A percentile compares a stretch with the other conserved stretches of the same genome.
Conservation (phyloP, 345 rosid genomes). For the Cardamine resedifolia region DNA sequence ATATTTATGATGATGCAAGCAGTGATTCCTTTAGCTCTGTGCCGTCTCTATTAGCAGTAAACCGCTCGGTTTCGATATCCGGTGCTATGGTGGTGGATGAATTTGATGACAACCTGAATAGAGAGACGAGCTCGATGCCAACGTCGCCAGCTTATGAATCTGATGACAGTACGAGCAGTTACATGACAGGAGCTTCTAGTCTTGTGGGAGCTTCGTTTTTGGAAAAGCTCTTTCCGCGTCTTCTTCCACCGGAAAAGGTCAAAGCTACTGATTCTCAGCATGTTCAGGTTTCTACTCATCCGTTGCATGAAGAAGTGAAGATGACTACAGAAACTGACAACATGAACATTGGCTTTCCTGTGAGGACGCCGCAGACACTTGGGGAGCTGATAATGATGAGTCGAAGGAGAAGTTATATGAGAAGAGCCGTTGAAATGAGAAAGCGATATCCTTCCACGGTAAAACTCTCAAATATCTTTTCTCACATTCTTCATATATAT, state of each 20-base stretch:
- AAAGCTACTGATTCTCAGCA: slow-evolving; percentile 17
- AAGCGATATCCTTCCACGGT: slow-evolving; percentile 59
- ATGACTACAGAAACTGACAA: slow-evolving; percentile 23
- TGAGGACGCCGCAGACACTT: slow-evolving; percentile 63
- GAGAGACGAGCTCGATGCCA: slow-evolving; percentile 36
- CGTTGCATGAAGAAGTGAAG: slow-evolving; percentile 32
- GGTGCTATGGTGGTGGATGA: slow-evolving; percentile 46
- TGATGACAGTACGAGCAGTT: slow-evolving; percentile 66
- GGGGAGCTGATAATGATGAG: slow-evolving; percentile 87
- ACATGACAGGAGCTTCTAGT: slow-evolving; percentile 61
- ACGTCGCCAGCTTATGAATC: slow-evolving; percentile 61
- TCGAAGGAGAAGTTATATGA: slow-evolving; percentile 65
- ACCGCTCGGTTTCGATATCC: slow-evolving; percentile 46
- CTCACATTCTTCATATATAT: slow-evolving; percentile 5
- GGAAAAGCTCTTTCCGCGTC: slow-evolving; percentile 82
- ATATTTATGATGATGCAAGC: slow-evolving; percentile 20
- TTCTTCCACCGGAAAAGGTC: slow-evolving; percentile 48
- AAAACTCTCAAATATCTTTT: slow-evolving; percentile 25
- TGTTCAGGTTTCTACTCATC: slow-evolving; percentile 27
- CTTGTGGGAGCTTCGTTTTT: slow-evolving; percentile 72
- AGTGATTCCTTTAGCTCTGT: slow-evolving; percentile 57
- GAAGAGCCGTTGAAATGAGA: slow-evolving; percentile 60
- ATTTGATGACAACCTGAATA: slow-evolving; percentile 23
- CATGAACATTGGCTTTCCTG: slow-evolving; percentile 21
- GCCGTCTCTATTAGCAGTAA: slow-evolving; percentile 49